phyloP scores from a whole-genome alignment of 1,284 basidiomycete species.

The Kalmanozyma brasiliensis region DNA sequence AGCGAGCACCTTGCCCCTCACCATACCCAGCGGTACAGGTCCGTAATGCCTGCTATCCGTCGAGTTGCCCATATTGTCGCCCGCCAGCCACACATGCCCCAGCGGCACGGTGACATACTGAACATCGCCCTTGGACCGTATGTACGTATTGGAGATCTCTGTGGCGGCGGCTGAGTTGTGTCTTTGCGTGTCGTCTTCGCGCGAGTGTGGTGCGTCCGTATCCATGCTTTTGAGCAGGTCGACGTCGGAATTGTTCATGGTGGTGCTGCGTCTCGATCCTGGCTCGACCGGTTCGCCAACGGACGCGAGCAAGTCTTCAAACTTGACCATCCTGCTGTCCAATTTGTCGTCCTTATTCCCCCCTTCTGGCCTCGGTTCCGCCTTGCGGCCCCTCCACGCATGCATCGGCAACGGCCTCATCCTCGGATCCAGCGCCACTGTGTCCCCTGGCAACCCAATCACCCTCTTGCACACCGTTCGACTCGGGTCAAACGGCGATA shows the following conservation, averaged over 20 bases:
- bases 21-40: conserved; percentile 84
- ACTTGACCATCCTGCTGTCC: conserved; percentile 12
- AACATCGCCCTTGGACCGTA: conserved; percentile 33
- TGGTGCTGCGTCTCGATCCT: background rate
- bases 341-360: background rate
- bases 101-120: conserved; percentile 42
- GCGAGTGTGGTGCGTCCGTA: background rate
- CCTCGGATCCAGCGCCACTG: conserved; percentile 84
- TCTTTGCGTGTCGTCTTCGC: conserved; percentile 1
- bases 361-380: background rate
- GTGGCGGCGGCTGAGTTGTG: conserved; percentile 19
- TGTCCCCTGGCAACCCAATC: conserved; percentile 88
- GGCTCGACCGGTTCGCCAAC: background rate
- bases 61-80: conserved; percentile 86
- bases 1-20: conserved; percentile 80
- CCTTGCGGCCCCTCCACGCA: conserved; percentile 21
- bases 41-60: conserved; percentile 91
- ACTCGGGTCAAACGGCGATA: conserved; percentile 78
- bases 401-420: conserved; percentile 25
- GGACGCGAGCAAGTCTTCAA: conserved; percentile 14
- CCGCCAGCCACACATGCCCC: conserved; percentile 81
- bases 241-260: conserved; percentile 2
- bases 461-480: conserved; percentile 88
- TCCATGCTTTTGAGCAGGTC: conserved; percentile 37
- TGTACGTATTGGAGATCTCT: conserved; percentile 20